These are phyloP conservation scores for Suillus paluster DNA, from an alignment of 768 basidiomycete species.

Conservation along the genomic window DNA sequence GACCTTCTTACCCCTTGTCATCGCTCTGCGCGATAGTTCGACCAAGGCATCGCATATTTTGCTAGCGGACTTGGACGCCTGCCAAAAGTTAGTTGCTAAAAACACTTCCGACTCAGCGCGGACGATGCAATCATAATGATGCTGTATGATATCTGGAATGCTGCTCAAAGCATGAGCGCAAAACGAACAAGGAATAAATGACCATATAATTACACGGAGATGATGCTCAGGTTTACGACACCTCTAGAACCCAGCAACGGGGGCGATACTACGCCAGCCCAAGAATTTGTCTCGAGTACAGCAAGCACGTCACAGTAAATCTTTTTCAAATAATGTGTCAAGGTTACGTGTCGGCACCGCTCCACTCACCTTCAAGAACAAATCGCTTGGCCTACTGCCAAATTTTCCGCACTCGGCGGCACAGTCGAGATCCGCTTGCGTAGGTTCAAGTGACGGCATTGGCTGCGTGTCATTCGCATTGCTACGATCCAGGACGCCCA, in stretches of 20 bases:
- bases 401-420: constrained; percentile 57
- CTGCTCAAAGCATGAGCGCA: constrained; percentile 30
- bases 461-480: constrained; percentile 21
- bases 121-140: constrained; percentile 66
- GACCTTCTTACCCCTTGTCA: constrained; percentile 49
- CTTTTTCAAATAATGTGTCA: constrained; percentile 31
- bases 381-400: constrained; percentile 54
- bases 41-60: constrained; percentile 55
- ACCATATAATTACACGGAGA: constrained; percentile 50
- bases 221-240: constrained; percentile 63
- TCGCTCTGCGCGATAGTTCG: constrained; percentile 53
- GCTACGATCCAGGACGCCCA: constrained; percentile 23
- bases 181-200: not conserved
- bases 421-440: constrained; percentile 47
- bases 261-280: constrained; percentile 63
- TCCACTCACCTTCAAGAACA: constrained; percentile 59
- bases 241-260: constrained; percentile 65
- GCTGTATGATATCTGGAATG: constrained; percentile 75
- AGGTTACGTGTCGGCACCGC: not conserved
- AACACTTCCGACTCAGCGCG: constrained; percentile 66
- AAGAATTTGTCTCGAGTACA: constrained; percentile 57
- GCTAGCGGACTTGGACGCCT: constrained; percentile 54
- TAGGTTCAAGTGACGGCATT: constrained; percentile 30
- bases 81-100: constrained; percentile 69
- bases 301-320: constrained; percentile 66